Evolutionary conservation across 306 rosid genomes (phyloP).

Genomic region (Lathyrus oleraceus): DNA sequence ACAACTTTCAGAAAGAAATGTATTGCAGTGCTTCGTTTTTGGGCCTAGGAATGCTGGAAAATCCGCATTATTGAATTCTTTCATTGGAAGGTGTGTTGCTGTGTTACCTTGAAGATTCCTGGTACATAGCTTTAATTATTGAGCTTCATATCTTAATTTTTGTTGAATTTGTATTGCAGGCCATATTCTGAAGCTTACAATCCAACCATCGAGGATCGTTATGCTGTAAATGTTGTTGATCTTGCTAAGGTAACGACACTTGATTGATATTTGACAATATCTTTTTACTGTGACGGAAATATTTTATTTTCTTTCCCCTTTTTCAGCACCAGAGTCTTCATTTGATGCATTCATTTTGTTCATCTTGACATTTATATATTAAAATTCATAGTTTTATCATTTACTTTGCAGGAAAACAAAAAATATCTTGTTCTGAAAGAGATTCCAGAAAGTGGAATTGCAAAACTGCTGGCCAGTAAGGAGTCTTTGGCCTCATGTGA

Average conservation of each 20-base stretch:
- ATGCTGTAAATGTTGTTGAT: slow-evolving; percentile 71
- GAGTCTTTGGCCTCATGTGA: slow-evolving; percentile 95
- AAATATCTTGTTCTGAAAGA: slow-evolving; percentile 80
- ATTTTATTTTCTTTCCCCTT: background rate
- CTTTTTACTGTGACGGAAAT: slow-evolving; percentile 4
- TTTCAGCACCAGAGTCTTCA: background rate
- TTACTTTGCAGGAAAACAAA: slow-evolving; percentile 61
- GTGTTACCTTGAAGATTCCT: slow-evolving; percentile 14
- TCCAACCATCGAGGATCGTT: slow-evolving; percentile 71
- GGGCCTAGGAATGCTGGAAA: slow-evolving; percentile 95
- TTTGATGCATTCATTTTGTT: slow-evolving; percentile 10
- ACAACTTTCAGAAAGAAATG: slow-evolving; percentile 79
- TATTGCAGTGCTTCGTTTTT: slow-evolving; percentile 89
- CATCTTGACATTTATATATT: slow-evolving; percentile 1
- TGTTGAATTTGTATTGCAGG: slow-evolving; percentile 52
- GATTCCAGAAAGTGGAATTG: slow-evolving; percentile 82
- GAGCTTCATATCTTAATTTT: slow-evolving; percentile 2
- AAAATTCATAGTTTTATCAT: background rate
- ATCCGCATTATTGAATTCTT: slow-evolving; percentile 80
- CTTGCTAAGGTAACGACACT: slow-evolving; percentile 36
- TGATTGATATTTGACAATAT: slow-evolving; percentile 10
- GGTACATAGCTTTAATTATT: background rate
- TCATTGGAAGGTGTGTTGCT: slow-evolving; percentile 71
- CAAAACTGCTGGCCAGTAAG: slow-evolving; percentile 62
- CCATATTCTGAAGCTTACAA: slow-evolving; percentile 55